phyloP scores from a whole-genome alignment of 192 early-diverging fungal species.

The Martensiomyces pterosporus region DNA sequence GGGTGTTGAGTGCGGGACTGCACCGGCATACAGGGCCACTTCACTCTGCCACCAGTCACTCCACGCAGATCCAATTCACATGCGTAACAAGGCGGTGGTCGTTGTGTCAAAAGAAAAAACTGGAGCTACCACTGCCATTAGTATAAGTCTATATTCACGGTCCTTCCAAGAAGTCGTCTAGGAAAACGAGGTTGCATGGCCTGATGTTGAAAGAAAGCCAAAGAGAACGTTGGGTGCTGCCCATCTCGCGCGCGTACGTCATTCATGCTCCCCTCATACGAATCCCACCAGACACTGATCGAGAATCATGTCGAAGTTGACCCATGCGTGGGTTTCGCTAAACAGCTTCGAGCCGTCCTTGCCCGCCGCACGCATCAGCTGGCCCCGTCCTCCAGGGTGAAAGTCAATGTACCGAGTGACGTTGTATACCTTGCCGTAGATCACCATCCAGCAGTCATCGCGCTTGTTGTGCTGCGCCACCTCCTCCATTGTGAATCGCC shows the following conservation, averaged over 20 bases:
- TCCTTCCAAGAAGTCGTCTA: too few species aligned
- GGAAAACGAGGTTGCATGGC: too few species aligned
- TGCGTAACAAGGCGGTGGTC: too few species aligned
- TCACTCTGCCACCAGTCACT: too few species aligned
- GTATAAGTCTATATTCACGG: too few species aligned
- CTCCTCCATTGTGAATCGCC: constrained; percentile 62
- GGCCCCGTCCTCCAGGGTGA: constrained; percentile 84
- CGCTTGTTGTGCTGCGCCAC: constrained; percentile 69
- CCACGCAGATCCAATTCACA: too few species aligned
- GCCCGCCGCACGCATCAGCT: constrained; percentile 80
- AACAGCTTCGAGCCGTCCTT: constrained; percentile 90
- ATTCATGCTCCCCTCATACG: constrained; percentile 1
- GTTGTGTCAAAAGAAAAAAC: too few species aligned
- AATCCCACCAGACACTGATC: constrained; percentile 75
- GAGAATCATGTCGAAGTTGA: constrained; percentile 85
- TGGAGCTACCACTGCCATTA: too few species aligned
- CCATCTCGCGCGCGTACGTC: too few species aligned
- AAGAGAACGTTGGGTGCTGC: background rate
- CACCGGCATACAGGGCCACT: too few species aligned
- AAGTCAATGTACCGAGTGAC: constrained; percentile 84
- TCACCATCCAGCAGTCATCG: constrained; percentile 85
- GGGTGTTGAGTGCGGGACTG: too few species aligned
- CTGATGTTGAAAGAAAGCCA: background rate
- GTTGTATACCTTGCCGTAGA: constrained; percentile 90
- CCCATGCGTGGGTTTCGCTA: constrained; percentile 88